phyloP scores from a whole-genome alignment of 371 early-diverging fungal genomes.

The Mucor plumbeus region DNA sequence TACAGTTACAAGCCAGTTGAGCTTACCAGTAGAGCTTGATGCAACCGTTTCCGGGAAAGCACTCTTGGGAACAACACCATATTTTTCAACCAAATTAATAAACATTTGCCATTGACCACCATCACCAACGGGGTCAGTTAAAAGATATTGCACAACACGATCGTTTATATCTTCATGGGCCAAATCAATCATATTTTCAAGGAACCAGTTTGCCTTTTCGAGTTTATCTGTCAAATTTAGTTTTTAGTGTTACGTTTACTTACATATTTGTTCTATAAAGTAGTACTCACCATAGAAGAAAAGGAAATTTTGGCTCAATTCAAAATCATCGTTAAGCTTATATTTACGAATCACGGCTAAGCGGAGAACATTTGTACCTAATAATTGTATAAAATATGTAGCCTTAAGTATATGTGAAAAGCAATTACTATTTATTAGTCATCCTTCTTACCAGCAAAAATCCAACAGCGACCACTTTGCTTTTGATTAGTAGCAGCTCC shows the following conservation, averaged over 20 bases:
- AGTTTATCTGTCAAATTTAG: constrained; percentile 55
- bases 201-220: constrained; percentile 84
- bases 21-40: constrained; percentile 63
- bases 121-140: constrained; percentile 65
- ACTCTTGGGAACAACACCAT: constrained; percentile 79
- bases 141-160: constrained; percentile 75
- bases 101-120: constrained; percentile 87
- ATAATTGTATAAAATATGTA: not conserved
- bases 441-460: constrained; percentile 76
- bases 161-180: constrained; percentile 68
- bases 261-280: too few species aligned
- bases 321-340: constrained; percentile 76
- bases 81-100: constrained; percentile 75
- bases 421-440: not conserved
- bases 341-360: constrained; percentile 50
- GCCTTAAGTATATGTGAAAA: not conserved
- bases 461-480: constrained; percentile 84
- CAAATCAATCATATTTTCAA: constrained; percentile 77
- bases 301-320: constrained; percentile 78
- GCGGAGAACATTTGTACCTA: constrained; percentile 49
- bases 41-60: constrained; percentile 75
- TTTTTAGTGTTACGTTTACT: not conserved
- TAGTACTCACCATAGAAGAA: constrained; percentile 76
- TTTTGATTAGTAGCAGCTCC: constrained; percentile 78
- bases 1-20: constrained; percentile 67